phyloP scores from a whole-genome alignment of 805 yeast species.

The Teunomyces lycoperdinae region DNA sequence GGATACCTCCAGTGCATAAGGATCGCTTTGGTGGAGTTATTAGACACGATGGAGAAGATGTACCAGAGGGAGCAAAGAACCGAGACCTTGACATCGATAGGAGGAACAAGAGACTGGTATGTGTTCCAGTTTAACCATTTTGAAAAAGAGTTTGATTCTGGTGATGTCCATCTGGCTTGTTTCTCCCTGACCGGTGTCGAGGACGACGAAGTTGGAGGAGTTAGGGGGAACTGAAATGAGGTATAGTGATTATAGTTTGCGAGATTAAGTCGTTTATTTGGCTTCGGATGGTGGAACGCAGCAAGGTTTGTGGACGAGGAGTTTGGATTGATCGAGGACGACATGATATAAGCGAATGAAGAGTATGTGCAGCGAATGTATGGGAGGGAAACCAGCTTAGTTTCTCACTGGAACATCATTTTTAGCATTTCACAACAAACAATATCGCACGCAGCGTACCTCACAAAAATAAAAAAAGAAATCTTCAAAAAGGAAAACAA shows the following conservation, averaged over 20 bases:
- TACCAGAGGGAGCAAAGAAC: conserved; percentile 76
- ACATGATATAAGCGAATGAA: background rate
- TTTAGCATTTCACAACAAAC: conserved; percentile 1
- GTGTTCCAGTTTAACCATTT: background rate
- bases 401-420: background rate
- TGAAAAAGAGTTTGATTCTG: background rate
- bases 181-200: conserved; percentile 30
- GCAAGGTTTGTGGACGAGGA: conserved; percentile 32
- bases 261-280: conserved; percentile 12
- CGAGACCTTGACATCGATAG: conserved; percentile 21
- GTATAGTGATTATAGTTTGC: conserved; percentile 11
- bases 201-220: conserved; percentile 34
- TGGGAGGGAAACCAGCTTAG: background rate
- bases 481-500: background rate
- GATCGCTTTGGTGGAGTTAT: conserved; percentile 77
- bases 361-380: background rate
- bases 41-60: conserved; percentile 71
- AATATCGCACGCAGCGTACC: background rate
- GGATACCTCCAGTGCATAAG: conserved; percentile 72
- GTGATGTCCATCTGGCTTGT: background rate
- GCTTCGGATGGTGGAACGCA: conserved; percentile 17
- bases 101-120: conserved; percentile 15
- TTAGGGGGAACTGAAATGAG: conserved; percentile 22
- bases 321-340: conserved; percentile 35
- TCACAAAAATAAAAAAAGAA: background rate